Evolutionary conservation across 2,329 filamentous ascomycete genomes (phyloP), one percentile per base, ranked within the genome.

Genomic region (Botrytis porri): DNA sequence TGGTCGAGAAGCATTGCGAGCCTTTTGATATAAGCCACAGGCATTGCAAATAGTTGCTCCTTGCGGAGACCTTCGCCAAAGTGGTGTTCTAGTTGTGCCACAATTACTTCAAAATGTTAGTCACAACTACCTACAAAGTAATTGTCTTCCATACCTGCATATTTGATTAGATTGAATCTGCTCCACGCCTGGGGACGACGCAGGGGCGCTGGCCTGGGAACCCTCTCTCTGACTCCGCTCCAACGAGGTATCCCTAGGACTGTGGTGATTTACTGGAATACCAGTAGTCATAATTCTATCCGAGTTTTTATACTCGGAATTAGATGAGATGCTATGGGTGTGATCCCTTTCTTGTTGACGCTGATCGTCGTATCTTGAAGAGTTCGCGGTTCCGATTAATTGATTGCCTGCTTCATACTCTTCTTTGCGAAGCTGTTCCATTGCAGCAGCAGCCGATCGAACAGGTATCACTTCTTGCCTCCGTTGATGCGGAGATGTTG

Each of bases 21-120:
- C 95, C 82, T 98, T 98, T 75, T 93, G 86, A 82, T 99, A 99
- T 25, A 99, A 87, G 60, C 96, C 96, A 80, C 96, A 99, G 9
- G 96, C 96, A 83, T 99, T 99, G 84, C 96, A 99, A 74, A 99
- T 98, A 41, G 94, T 98, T 71, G 94, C 92, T 43, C 96, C 96
- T 79, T 95, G 91, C 0, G 95, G 95, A 25, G 95, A 97, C 80
- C 96, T 89, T 81, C 96, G 90, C 96, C 96, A 99, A 54, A 99
- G 84, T 37, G 96, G 96, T 64, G 96, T 99, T 81, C 92, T 91
- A 70, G 94, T 98, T 25, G 96, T 98, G 73, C 92, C 92, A 81
- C 96, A 99, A 83, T 99, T 99, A 81, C 96, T 99, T 75, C 48
- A 66, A 70, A 72, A n/a, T 20, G 54, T 78, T 70, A 79, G 76